Base-by-base conservation (phyloP, 352 stramenopile genomes). In the Phytophthora fragariaefolia region DNA sequence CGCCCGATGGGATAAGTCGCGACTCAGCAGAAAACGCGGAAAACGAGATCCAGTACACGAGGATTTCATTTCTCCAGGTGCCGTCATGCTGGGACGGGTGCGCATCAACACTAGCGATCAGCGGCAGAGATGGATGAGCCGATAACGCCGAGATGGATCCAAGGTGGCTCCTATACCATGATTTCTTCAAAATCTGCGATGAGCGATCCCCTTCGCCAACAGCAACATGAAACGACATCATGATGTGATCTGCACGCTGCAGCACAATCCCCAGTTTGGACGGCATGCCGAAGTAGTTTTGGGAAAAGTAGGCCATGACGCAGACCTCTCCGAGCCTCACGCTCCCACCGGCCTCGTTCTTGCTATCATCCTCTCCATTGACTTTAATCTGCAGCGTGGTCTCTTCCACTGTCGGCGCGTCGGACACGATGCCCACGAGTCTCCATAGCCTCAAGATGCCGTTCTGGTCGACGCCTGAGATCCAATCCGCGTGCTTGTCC, bases 31-130 rank as follows among this genome's bases (percentile, higher is more conserved):
- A 90, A 63, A 95, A 94, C 4, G 85, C 83, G 0, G 87, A 93
- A 58, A 93, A 91, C 2, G 85, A 93, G 34, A 95, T 75, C 87
- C 87, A 95, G 58, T 85, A 95, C 36, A 95, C 85, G 7, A 93
- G 69, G 57, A 95, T 79, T 68, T 93, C 85, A 58, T 84, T 77
- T n/a, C n/a, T 65, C 54, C 43, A 42, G 1, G 53, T 43, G 26
- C 46, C 45, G 17, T 67, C 46, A 23, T 71, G 50, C 12, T 79
- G 67, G 6, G 58, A 70, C 4, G 3, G 6, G 17, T 79, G 59
- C 12, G 58, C 34, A 53, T 90, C 85, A 4, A 92, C 80, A 36
- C 82, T 93, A 13, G 84, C 87, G 52, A 95, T 61, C 15, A 95
- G 62, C 8, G 87, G 87, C 7, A 95, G 65, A 9, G 85, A 94